Base-by-base conservation (phyloP, 441 rosid genomes). In the Gossypium armourianum region DNA sequence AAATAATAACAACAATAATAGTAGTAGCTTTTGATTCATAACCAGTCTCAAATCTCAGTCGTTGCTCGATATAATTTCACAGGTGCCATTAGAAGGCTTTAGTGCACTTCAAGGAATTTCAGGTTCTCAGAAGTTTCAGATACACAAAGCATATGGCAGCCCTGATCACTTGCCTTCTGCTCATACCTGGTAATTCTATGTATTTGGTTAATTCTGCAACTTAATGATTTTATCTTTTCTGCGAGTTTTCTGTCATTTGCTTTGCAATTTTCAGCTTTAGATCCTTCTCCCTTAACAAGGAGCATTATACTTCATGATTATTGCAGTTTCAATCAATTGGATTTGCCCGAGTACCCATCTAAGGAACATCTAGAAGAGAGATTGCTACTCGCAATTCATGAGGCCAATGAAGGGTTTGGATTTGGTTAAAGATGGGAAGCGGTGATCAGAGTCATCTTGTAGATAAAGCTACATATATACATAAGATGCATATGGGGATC, bases 61-160 rank as follows among this genome's bases (percentile, higher is more conserved):
- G 16, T 49, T 4, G 9, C 21, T 4, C 72, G 59, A 26, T 70
- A 8, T 64, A 8, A 59, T 54, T 54, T 24, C 50, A 32, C 83
- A 93, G 97, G 98, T 93, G 66, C 98, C 98, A 29, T 75, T 93
- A 71, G 98, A 93, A 83, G 98, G 98, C 63, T 93, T 89, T 77
- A 88, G 90, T 65, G 96, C 98, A 2, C 96, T 93, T 62, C 97
- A 91, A 81, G 98, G 98, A 60, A 93, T 93, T 71, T 93, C 98
- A 54, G 97, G 98, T 9, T 79, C 93, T 2, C 98, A 93, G 69
- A 93, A 89, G 84, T 93, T 93, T 72, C 98, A 93, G 83, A 93
- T 93, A 82, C 98, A 93, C 91, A 93, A 88, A 78, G 98, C 98
- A 16, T 93, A 93, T 72, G 98, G 98, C 76, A 89, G 96, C 75